Evolutionary conservation across 768 basidiomycete genomes (phyloP).

Genomic region (Mrakia hoshinonis): DNA sequence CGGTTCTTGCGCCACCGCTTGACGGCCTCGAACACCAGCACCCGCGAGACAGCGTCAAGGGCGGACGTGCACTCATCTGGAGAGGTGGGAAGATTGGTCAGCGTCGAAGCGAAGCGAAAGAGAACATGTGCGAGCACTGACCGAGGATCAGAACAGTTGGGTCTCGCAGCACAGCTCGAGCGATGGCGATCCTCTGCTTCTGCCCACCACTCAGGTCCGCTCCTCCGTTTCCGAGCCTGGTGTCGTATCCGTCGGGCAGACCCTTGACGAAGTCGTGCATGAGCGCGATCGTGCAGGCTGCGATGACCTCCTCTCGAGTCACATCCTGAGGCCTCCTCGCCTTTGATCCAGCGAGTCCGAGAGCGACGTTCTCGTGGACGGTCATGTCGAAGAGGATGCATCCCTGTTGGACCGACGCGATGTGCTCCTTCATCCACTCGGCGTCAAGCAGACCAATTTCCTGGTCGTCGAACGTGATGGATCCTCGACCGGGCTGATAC

Average conservation of each 20-base stretch:
- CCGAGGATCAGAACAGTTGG: constrained; percentile 85
- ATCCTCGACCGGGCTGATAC: constrained; percentile 58
- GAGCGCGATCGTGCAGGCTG: constrained; percentile 73
- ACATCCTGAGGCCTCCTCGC: constrained; percentile 48
- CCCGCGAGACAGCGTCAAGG: constrained; percentile 74
- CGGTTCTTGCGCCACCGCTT: constrained; percentile 62
- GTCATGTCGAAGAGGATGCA: constrained; percentile 66
- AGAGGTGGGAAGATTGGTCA: constrained; percentile 11
- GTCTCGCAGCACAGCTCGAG: constrained; percentile 72
- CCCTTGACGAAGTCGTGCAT: constrained; percentile 78
- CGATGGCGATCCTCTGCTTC: constrained; percentile 79
- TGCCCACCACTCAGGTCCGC: constrained; percentile 72
- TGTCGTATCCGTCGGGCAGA: constrained; percentile 83
- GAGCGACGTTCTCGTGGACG: constrained; percentile 76
- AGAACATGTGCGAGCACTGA: constrained; percentile 42
- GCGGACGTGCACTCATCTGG: constrained; percentile 50
- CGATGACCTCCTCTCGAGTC: constrained; percentile 60
- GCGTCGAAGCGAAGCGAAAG: not conserved
- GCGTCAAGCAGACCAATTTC: constrained; percentile 66
- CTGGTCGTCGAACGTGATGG: constrained; percentile 71
- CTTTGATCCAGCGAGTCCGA: constrained; percentile 54
- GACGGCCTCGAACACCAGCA: constrained; percentile 63
- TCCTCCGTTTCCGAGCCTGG: constrained; percentile 63
- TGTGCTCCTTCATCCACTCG: constrained; percentile 56
- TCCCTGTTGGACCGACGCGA: constrained; percentile 72